Evolutionary conservation across 1,139 yeast species (phyloP), one percentile per base, ranked within the genome.

Genomic region (Zygoascus meyerae): DNA sequence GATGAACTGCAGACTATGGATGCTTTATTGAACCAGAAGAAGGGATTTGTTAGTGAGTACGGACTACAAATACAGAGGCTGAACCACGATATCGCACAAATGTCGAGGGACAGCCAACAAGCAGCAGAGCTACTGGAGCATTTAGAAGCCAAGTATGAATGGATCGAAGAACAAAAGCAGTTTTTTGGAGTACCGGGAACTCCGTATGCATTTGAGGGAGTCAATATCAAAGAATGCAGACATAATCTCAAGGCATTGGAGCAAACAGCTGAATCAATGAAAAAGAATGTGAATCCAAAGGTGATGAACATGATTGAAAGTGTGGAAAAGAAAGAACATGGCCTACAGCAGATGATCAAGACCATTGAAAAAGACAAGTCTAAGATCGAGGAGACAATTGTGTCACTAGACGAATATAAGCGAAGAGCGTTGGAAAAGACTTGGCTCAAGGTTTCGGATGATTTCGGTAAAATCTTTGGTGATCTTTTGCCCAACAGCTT

Each of bases 241-340:
- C 75, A 74, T 18, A 79, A 82, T 53, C 75, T 81, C 42, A 69
- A 67, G 10, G 73, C 75, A 36, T 73, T 87, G 53, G 71, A 75
- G 39, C 86, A 78, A 29, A 75, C 81, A 51, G 81, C 81, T 59
- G 77, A 78, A 51, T 79, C 79, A 9, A 81, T 90, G 85, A 83
- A 79, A 68, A 74, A 90, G 51, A 85, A 82, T 55, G 95, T 92
- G 29, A 90, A 90, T 60, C 77, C 86, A 10, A 85, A 89, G 60
- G 92, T 92, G 52, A 86, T 90, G 90, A 81, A 83, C 58, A 86
- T 89, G 87, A 87, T 94, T 55, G 97, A 90, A 59, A 86, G 83
- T 55, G 95, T 89, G 16, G 97, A 90, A 63, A 86, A 84, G 72
- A 87, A 89, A 61, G 97, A 90, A 63, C 67, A 74, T 2, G 75